Evolutionary conservation across 768 basidiomycete species (phyloP).

Genomic region (Amanita fuliginea): DNA sequence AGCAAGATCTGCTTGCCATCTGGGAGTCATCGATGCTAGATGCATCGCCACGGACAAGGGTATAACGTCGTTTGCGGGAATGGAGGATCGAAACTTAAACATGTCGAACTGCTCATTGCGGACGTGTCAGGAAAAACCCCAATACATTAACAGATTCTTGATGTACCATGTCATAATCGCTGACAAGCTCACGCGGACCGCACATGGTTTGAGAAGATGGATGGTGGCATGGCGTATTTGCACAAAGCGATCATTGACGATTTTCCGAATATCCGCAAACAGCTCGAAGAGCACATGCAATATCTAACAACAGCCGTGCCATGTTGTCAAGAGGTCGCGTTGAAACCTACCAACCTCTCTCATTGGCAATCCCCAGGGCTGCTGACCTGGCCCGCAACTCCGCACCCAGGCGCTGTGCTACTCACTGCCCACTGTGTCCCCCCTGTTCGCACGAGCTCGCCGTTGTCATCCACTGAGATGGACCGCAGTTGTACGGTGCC

Average conservation of each 20-base stretch:
- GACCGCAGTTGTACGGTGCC: too few relatives aligned
- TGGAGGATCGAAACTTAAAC: slow-evolving; percentile 50
- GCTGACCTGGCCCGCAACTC: too few relatives aligned
- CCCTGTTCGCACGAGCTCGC: too few relatives aligned
- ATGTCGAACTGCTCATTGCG: slow-evolving; percentile 53
- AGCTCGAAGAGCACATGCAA: slow-evolving; percentile 59
- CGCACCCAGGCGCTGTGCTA: too few relatives aligned
- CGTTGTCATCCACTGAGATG: too few relatives aligned
- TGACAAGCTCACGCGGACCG: slow-evolving; percentile 60
- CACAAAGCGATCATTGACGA: slow-evolving; percentile 57
- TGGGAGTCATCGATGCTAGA: slow-evolving; percentile 54
- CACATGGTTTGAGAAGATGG: slow-evolving; percentile 62
- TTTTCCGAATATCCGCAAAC: slow-evolving; percentile 57
- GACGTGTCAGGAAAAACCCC: slow-evolving; percentile 55
- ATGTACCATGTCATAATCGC: slow-evolving; percentile 66
- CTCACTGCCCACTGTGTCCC: too few relatives aligned
- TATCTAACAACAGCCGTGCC: slow-evolving; percentile 56
- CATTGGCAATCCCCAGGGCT: too few relatives aligned
- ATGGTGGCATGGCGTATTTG: slow-evolving; percentile 59
- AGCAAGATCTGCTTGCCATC: slow-evolving; percentile 58
- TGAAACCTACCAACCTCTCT: too few relatives aligned
- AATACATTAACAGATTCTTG: slow-evolving; percentile 54
- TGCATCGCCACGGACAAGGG: slow-evolving; percentile 71
- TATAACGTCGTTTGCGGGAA: slow-evolving; percentile 72
- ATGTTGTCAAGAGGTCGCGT: too few relatives aligned